Evolutionary conservation across 768 basidiomycete species (phyloP).

Genomic region (Pleurotus salmoneostramineus): DNA sequence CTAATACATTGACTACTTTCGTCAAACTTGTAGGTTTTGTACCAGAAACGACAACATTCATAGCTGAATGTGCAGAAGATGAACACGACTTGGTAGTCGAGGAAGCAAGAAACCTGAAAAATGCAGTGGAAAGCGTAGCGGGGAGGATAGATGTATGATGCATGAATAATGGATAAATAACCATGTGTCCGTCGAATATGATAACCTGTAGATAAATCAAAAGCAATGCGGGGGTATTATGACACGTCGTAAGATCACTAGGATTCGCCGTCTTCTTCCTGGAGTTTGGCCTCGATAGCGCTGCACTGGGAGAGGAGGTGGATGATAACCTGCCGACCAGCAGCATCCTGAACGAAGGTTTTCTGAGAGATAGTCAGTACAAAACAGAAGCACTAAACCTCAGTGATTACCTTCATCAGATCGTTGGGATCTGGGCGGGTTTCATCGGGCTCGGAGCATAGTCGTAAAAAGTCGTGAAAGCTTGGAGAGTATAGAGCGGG

Average conservation of each 20-base stretch:
- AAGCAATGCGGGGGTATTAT: neutral
- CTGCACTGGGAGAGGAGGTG: constrained; percentile 66
- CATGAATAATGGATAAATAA: constrained; percentile 13
- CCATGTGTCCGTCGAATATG: constrained; percentile 1
- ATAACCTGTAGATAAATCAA: constrained; percentile 6
- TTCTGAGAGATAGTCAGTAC: constrained; percentile 31
- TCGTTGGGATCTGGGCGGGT: constrained; percentile 54
- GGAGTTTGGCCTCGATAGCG: constrained; percentile 51
- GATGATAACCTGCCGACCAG: constrained; percentile 63
- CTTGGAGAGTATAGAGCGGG: constrained; percentile 60
- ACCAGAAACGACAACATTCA: constrained; percentile 80
- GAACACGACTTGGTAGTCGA: constrained; percentile 81
- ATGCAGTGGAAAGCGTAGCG: constrained; percentile 67
- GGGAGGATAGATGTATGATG: constrained; percentile 55
- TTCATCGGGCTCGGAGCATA: constrained; percentile 59
- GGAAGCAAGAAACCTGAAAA: constrained; percentile 64
- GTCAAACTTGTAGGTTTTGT: constrained; percentile 52
- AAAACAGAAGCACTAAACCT: neutral
- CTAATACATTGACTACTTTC: neutral
- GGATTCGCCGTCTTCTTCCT: constrained; percentile 17
- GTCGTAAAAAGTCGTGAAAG: constrained; percentile 69
- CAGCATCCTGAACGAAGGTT: constrained; percentile 63
- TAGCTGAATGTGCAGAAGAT: constrained; percentile 84
- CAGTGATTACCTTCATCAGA: constrained; percentile 45
- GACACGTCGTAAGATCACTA: constrained; percentile 10